Evolutionary conservation across 352 stramenopile genomes (phyloP).

Genomic region (Phytophthora idaei): DNA sequence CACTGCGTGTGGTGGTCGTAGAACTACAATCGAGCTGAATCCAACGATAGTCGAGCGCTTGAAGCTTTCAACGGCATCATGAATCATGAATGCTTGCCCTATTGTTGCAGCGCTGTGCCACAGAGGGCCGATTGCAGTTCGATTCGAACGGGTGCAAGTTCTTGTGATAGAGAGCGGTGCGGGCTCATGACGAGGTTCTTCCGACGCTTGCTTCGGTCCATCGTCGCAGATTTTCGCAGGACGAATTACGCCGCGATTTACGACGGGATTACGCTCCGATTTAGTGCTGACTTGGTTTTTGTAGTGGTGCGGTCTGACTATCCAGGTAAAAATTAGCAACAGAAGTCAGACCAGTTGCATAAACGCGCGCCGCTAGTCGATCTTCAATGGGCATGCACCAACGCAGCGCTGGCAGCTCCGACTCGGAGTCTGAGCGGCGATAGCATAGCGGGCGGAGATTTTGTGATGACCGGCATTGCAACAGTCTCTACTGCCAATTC

Average conservation of each 20-base stretch:
- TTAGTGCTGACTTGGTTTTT: slow-evolving; percentile 16
- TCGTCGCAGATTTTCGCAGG: slow-evolving; percentile 26
- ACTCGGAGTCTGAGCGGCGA: slow-evolving; percentile 1
- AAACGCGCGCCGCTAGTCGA: slow-evolving; percentile 20
- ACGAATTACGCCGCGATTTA: slow-evolving; percentile 27
- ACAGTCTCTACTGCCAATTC: neutral
- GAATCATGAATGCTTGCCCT: neutral
- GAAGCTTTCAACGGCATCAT: neutral
- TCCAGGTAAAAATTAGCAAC: slow-evolving; percentile 28
- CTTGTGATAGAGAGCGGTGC: slow-evolving; percentile 26
- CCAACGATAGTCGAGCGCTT: neutral
- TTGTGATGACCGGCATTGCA: neutral
- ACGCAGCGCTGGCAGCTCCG: slow-evolving; percentile 4
- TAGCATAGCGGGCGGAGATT: neutral
- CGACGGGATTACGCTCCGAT: slow-evolving; percentile 12
- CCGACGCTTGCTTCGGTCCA: slow-evolving; percentile 16
- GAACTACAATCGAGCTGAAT: neutral
- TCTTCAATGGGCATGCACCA: slow-evolving; percentile 27
- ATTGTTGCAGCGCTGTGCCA: neutral
- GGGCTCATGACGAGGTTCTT: slow-evolving; percentile 28
- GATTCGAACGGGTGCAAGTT: slow-evolving; percentile 7
- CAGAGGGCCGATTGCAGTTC: neutral
- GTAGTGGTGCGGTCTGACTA: slow-evolving; percentile 27
- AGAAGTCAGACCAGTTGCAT: slow-evolving; percentile 35
- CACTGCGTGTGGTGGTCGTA: neutral